Evolutionary conservation across 78 protist species (phyloP).

Genomic region (slime mould (Dictyostelium discoideum)): DNA sequence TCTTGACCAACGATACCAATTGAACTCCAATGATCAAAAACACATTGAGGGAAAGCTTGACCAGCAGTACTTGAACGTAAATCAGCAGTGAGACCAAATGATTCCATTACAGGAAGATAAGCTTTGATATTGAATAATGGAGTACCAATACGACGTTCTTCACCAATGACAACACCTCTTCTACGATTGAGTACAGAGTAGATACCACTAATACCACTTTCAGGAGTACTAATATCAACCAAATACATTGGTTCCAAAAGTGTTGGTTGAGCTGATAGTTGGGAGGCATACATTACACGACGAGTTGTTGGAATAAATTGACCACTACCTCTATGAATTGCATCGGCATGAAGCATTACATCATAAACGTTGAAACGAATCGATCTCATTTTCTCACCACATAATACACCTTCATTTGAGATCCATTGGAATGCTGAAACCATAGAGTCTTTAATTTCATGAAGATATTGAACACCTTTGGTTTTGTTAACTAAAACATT

Average conservation of each 20-base stretch:
- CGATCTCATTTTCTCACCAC: slow-evolving; percentile 84
- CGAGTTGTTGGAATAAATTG: slow-evolving; percentile 84
- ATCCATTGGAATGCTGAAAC: slow-evolving; percentile 77
- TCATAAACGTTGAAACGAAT: slow-evolving; percentile 84
- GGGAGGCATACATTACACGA: slow-evolving; percentile 71
- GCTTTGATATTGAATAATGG: slow-evolving; percentile 81
- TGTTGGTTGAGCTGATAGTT: slow-evolving; percentile 82
- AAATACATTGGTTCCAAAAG: slow-evolving; percentile 82
- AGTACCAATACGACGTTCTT: slow-evolving; percentile 81
- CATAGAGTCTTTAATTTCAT: slow-evolving; percentile 73
- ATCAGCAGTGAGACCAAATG: slow-evolving; percentile 93
- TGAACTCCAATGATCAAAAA: slow-evolving; percentile 93
- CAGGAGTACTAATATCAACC: slow-evolving; percentile 84
- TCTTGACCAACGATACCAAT: slow-evolving; percentile 51
- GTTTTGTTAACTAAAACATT: slow-evolving; percentile 96
- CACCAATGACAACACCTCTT: slow-evolving; percentile 95
- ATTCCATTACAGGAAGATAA: slow-evolving; percentile 94
- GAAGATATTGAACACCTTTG: slow-evolving; percentile 85
- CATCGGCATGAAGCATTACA: slow-evolving; percentile 79
- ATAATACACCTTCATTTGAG: slow-evolving; percentile 63
- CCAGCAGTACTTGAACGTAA: slow-evolving; percentile 94
- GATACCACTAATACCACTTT: slow-evolving; percentile 93
- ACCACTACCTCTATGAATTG: slow-evolving; percentile 85
- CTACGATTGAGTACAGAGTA: slow-evolving; percentile 92
- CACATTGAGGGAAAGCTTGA: slow-evolving; percentile 95